phyloP scores from a whole-genome alignment of 441 rosid species.

The Populus hybrid region DNA sequence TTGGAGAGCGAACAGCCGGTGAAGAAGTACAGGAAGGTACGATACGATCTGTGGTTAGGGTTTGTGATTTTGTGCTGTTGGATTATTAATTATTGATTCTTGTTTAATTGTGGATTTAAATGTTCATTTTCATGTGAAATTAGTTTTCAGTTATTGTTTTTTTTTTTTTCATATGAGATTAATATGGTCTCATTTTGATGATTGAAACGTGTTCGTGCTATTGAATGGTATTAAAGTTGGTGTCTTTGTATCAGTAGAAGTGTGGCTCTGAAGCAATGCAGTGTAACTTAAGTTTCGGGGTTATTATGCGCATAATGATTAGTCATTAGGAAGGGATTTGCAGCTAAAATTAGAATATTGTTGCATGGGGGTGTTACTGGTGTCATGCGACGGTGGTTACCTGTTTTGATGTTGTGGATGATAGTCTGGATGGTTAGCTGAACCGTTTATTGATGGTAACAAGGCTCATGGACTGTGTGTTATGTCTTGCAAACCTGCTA shows the following conservation, averaged over 20 bases:
- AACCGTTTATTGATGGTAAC: background rate
- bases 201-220: background rate
- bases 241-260: background rate
- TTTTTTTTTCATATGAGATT: background rate
- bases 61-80: background rate
- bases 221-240: background rate
- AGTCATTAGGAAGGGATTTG: background rate
- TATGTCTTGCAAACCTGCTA: background rate
- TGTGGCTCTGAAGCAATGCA: constrained; percentile 11
- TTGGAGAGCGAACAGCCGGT: constrained; percentile 53
- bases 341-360: background rate
- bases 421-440: background rate
- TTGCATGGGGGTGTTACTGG: background rate
- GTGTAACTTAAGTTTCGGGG: background rate
- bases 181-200: background rate
- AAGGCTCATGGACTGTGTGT: background rate
- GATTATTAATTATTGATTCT: background rate
- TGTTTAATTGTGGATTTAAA: background rate
- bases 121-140: background rate
- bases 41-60: constrained; percentile 10
- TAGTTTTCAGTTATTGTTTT: background rate
- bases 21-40: constrained; percentile 60
- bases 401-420: background rate
- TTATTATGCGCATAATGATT: background rate
- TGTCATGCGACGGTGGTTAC: background rate